phyloP scores from a whole-genome alignment of 495 filamentous ascomycete species.

The Hypoxylon perforatum region DNA sequence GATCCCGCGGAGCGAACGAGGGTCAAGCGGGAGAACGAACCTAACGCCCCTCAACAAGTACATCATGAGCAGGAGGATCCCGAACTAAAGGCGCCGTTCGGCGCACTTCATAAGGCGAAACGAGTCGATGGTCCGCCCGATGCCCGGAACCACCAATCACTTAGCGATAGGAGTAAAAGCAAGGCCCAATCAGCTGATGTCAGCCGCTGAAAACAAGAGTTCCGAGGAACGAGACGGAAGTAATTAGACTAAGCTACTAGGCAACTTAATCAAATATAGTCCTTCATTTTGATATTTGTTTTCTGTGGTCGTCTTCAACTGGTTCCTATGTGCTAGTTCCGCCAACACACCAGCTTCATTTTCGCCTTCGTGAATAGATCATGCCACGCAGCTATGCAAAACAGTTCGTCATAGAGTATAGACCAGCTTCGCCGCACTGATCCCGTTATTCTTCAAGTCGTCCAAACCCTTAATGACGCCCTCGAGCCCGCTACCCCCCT shows the following conservation, averaged over 20 bases:
- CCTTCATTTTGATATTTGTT: too few relatives aligned
- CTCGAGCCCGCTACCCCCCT: constrained; percentile 49
- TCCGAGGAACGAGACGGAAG: too few relatives aligned
- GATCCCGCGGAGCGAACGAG: background rate
- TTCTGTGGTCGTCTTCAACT: too few relatives aligned
- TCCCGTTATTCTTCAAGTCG: constrained; percentile 46
- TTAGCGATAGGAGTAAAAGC: constrained; percentile 14
- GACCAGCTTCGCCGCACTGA: constrained; percentile 53
- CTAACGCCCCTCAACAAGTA: constrained; percentile 1
- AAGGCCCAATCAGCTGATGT: too few relatives aligned
- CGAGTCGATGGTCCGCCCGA: constrained; percentile 29
- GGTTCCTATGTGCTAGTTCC: too few relatives aligned
- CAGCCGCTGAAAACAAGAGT: too few relatives aligned
- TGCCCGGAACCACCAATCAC: constrained; percentile 13
- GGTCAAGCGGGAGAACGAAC: background rate
- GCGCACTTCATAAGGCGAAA: constrained; percentile 21
- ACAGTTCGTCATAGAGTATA: constrained; percentile 44
- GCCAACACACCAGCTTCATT: too few relatives aligned
- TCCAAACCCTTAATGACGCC: constrained; percentile 49
- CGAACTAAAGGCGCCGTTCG: constrained; percentile 30
- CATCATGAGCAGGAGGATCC: constrained; percentile 26
- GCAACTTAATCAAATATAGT: too few relatives aligned
- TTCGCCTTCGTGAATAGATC: too few relatives aligned
- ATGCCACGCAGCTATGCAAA: too few relatives aligned
- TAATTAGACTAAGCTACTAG: too few relatives aligned